Evolutionary conservation across 805 yeast genomes (phyloP), one percentile per base, ranked within the genome.

Genomic region (Metschnikowia orientalis): DNA sequence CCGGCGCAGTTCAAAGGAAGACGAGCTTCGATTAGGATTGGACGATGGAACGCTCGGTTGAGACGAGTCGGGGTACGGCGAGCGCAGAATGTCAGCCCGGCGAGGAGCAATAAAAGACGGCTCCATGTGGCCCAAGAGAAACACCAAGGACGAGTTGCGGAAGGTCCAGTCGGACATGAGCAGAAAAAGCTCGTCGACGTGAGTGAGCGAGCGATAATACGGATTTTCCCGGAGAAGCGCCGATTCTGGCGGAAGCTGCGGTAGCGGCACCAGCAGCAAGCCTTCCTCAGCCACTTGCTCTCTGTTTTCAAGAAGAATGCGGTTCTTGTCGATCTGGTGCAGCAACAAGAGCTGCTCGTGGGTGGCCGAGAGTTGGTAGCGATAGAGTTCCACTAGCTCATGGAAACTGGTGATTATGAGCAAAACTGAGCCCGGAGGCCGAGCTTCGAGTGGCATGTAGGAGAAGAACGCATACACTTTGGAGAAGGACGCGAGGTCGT

Each of bases 351-450:
- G 24, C 28, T 60, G 63, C 42, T 64, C 67, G 33, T 64, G 54
- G 10, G 53, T 38, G 2, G 62, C 48, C 2, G 59, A 43, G 4
- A 62, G 32, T 35, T 65, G 65, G 17, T 56, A 44, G 20, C 52
- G 54, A 38, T 64, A 65, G 15, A 53, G 37, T 25, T 65, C 69
- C 4, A 61, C 26, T 15, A 57, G 21, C 19, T 64, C 67, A 40
- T 63, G 68, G 40, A 62, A 54, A 24, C 54, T 53, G 21, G 56
- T 44, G 14, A 63, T 34, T 2, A 64, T 32, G 11, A 61, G 28
- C 12, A 63, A 28, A 4, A 53, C 41, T 2, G 40, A 21, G 6
- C 43, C 39, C 9, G 38, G 31, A 8, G 36, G 12, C 3, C 19
- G 18, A 4, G 32, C 21, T 1, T 33, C 40, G n/a, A 38, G 17